phyloP scores from a whole-genome alignment of 75 land plant genomes.

The Picea sitchensis region DNA sequence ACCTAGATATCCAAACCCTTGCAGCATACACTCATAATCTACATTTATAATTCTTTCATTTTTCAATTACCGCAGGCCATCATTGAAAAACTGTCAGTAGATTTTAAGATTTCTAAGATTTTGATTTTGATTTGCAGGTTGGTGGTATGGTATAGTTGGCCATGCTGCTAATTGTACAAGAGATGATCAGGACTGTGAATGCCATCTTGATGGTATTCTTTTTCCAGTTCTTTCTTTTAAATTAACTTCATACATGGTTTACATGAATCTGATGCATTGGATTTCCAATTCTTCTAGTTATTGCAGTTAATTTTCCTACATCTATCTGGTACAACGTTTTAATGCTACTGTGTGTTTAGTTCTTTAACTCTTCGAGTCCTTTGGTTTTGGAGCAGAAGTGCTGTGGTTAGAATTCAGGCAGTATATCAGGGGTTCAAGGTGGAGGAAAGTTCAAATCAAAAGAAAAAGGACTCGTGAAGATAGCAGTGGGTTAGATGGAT shows the following conservation, averaged over 20 bases:
- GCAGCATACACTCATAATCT: neutral
- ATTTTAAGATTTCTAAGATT: neutral
- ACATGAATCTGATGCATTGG: neutral
- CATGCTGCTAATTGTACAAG: conserved; percentile 8
- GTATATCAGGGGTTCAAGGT: conserved; percentile 9
- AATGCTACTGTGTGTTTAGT: neutral
- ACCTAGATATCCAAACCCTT: neutral
- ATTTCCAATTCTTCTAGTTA: neutral
- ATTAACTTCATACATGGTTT: neutral
- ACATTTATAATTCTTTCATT: neutral
- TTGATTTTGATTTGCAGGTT: conserved; percentile 10
- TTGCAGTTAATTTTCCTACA: neutral
- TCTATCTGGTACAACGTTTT: neutral
- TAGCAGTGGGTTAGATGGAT: conserved; percentile 32
- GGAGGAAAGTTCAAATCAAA: conserved; percentile 14
- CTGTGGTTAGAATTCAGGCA: conserved; percentile 13
- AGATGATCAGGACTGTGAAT: conserved; percentile 6
- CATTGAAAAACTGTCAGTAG: neutral
- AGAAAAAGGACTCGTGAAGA: conserved; percentile 21
- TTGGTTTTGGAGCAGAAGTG: conserved; percentile 1
- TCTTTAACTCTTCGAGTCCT: neutral
- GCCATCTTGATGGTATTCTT: conserved; percentile 13
- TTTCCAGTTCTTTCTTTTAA: neutral
- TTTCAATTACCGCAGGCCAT: neutral
- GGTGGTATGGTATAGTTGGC: conserved; percentile 22